These are phyloP conservation scores for Mycena alexandri DNA, from an alignment of 768 basidiomycete genomes.

Conservation along the genomic window DNA sequence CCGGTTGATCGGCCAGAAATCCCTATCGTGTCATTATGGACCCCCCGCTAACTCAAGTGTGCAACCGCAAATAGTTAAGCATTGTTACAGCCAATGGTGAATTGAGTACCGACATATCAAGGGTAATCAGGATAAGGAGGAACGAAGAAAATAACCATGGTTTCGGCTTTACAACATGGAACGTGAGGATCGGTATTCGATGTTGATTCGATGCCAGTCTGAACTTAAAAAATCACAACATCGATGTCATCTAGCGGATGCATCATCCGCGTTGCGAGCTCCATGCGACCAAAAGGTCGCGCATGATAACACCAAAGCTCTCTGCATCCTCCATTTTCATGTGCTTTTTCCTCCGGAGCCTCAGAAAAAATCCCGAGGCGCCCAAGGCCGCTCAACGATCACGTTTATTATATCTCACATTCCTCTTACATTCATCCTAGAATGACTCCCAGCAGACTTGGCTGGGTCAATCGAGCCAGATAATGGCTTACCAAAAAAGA, in stretches of 20 bases:
- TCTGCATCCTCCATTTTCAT: slow-evolving; percentile 10
- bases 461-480: not conserved
- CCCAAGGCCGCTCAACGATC: slow-evolving; percentile 12
- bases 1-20: no score
- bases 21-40: no score
- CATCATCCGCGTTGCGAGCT: slow-evolving; percentile 17
- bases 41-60: no score
- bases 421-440: slow-evolving; percentile 21
- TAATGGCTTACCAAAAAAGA: slow-evolving; percentile 11
- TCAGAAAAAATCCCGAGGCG: slow-evolving; percentile 16
- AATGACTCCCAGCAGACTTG: slow-evolving; percentile 9
- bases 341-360: slow-evolving; percentile 10
- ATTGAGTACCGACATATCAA: no score
- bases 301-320: slow-evolving; percentile 17
- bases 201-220: no score
- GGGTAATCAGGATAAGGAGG: no score
- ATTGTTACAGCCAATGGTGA: no score
- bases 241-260: slow-evolving; percentile 17
- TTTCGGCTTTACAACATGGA: slow-evolving; percentile 8
- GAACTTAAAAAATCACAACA: slow-evolving; percentile 15
- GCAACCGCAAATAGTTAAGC: no score
- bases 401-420: slow-evolving; percentile 20
- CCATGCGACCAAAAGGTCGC: slow-evolving; percentile 18
- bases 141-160: no score
- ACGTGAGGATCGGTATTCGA: slow-evolving; percentile 11